phyloP scores from a whole-genome alignment of 2,329 filamentous ascomycete genomes.

The Acrocalymma vagum region DNA sequence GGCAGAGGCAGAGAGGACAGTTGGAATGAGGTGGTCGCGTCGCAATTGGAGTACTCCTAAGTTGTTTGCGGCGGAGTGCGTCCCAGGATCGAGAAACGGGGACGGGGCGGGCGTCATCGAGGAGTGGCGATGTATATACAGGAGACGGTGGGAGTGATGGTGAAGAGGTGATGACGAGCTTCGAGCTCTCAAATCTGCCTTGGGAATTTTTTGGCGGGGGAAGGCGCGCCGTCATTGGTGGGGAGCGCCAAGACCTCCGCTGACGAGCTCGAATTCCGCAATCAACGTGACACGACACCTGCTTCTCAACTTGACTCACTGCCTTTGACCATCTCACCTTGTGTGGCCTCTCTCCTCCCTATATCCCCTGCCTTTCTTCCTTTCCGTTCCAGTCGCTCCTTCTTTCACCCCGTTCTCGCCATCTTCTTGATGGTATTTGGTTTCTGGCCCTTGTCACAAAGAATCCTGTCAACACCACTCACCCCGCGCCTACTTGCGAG shows the following conservation, averaged over 20 bases:
- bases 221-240: conserved; percentile 25
- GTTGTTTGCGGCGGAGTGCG: conserved; percentile 67
- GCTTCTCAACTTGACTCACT: conserved; percentile 31
- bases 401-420: conserved; percentile 11
- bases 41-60: conserved; percentile 89
- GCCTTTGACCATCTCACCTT: conserved; percentile 1
- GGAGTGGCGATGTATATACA: background rate
- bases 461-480: conserved; percentile 27
- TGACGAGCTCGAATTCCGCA: conserved; percentile 26
- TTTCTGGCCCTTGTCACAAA: conserved; percentile 33
- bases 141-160: conserved; percentile 8
- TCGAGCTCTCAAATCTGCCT: conserved; percentile 29
- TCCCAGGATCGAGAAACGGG: conserved; percentile 79
- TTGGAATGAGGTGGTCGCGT: conserved; percentile 82
- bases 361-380: conserved; percentile 18
- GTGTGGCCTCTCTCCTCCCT: conserved; percentile 13
- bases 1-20: conserved; percentile 61
- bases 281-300: conserved; percentile 32
- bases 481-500: conserved; percentile 28
- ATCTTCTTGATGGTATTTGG: conserved; percentile 43
- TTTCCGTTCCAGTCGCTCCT: conserved; percentile 23
- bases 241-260: conserved; percentile 31
- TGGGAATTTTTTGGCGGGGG: conserved; percentile 25
- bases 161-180: conserved; percentile 24
- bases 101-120: conserved; percentile 58